Base-by-base conservation (phyloP, 1,139 yeast genomes). In the Saccharomyces hybrid region DNA sequence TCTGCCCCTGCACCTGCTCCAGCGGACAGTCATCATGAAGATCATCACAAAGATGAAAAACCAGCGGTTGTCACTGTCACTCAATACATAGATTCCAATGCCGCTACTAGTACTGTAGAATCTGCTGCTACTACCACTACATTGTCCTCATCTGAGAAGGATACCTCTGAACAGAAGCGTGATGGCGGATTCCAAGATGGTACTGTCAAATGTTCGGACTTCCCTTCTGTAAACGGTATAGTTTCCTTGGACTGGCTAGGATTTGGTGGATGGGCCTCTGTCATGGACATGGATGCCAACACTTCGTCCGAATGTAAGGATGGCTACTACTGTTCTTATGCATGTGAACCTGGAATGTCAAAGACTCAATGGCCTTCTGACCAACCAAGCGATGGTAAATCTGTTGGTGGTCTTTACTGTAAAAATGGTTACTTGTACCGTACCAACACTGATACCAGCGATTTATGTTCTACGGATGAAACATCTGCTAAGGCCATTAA, bases 321-420 rank as follows among this genome's bases (percentile, higher is more conserved):
- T 64, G 99, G 98, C 59, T 81, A 81, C 69, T 89, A 87, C 83
- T 93, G 99, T 76, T 93, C 99, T 58, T 93, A 91, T 73, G 96
- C 97, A 53, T 91, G 98, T 78, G 89, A 87, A 75, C 81, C 96
- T 47, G 98, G 97, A 77, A 87, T 87, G 95, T 85, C 96, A 69
- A 91, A 91, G 83, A 89, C 96, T 56, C 98, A 91, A 77, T 91
- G 96, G 96, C 97, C 97, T 55, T 71, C 82, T 50, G 64, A 72
- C 55, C 98, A 91, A 77, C 97, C 97, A 50, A 64, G 84, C 56
- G 80, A 77, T 69, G 97, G 97, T 74, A 86, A 85, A 52, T 85
- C 96, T 48, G 82, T 90, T 62, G 98, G 98, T 73, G 98, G 98
- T 66, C 80, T 91, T 66, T 68, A 73, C 61, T 91, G 98, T 80